Conservation (phyloP, 352 stramenopile genomes). For the Phytophthora nicotianae region DNA sequence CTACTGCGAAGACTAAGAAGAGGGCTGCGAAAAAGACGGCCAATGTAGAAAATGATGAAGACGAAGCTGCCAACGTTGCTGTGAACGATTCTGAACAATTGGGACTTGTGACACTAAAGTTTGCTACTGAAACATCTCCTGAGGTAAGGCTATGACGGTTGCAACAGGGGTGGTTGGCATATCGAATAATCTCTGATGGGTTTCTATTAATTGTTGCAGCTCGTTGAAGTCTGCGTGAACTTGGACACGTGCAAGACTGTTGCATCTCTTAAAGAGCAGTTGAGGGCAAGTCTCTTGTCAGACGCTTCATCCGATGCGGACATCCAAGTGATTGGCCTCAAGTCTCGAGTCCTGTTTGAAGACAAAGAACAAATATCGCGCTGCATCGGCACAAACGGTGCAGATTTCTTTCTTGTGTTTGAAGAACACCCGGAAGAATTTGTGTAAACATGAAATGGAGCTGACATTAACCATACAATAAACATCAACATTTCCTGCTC, state of each 20-base stretch:
- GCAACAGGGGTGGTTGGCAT: no score
- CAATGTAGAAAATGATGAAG: not conserved
- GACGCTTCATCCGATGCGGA: conserved; percentile 6
- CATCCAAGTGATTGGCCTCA: conserved; percentile 29
- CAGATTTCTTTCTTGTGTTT: conserved; percentile 33
- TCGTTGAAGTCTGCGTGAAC: conserved; percentile 22
- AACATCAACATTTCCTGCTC: not conserved
- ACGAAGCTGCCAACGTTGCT: not conserved
- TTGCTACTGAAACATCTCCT: conserved; percentile 39
- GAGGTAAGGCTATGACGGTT: conserved; percentile 23
- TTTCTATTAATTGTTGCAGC: conserved; percentile 16
- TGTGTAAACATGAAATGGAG: conserved; percentile 13
- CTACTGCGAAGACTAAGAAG: not conserved
- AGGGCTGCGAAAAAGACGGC: not conserved
- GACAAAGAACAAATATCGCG: conserved; percentile 22
- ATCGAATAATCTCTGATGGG: not conserved
- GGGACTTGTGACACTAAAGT: conserved; percentile 24
- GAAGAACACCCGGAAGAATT: conserved; percentile 30
- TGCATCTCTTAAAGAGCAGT: conserved; percentile 18
- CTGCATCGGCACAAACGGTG: conserved; percentile 33
- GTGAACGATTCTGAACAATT: not conserved
- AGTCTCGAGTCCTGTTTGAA: conserved; percentile 19
- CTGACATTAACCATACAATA: not conserved
- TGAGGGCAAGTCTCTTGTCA: conserved; percentile 27
- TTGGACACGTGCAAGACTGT: conserved; percentile 28